phyloP scores from a whole-genome alignment of 306 rosid species.

The Alnus glutinosa region DNA sequence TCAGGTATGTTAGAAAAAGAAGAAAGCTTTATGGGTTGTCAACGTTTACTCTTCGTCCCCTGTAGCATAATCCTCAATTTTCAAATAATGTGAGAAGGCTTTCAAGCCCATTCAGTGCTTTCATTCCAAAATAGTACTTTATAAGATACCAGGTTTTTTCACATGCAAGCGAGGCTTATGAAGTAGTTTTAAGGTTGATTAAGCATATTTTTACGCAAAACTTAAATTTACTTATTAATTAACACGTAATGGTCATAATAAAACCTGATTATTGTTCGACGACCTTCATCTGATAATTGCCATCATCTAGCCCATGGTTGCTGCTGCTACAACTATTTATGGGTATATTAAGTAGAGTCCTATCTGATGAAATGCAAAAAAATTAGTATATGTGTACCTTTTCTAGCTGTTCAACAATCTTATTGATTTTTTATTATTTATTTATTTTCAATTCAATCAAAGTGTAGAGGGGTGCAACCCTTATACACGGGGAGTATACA shows the following conservation, averaged over 20 bases:
- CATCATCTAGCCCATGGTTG: not conserved
- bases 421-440: not conserved
- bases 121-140: not conserved
- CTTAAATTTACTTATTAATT: not conserved
- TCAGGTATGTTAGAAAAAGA: slow-evolving; percentile 50
- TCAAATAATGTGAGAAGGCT: not conserved
- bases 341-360: not conserved
- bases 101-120: not conserved
- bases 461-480: no score
- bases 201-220: not conserved
- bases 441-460: no score
- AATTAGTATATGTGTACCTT: not conserved
- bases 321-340: not conserved
- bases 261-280: not conserved
- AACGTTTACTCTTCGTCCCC: not conserved
- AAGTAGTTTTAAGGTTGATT: not conserved
- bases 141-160: not conserved
- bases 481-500: no score
- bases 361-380: not conserved
- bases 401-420: not conserved
- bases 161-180: not conserved
- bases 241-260: not conserved
- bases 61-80: not conserved
- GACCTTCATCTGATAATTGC: not conserved
- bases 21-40: not conserved